Percentiles rank a stretch among this genome's conserved stretches.
Evolutionary conservation across 2,329 filamentous ascomycete genomes (phyloP).

Genomic region (Trichoderma lentiforme): DNA sequence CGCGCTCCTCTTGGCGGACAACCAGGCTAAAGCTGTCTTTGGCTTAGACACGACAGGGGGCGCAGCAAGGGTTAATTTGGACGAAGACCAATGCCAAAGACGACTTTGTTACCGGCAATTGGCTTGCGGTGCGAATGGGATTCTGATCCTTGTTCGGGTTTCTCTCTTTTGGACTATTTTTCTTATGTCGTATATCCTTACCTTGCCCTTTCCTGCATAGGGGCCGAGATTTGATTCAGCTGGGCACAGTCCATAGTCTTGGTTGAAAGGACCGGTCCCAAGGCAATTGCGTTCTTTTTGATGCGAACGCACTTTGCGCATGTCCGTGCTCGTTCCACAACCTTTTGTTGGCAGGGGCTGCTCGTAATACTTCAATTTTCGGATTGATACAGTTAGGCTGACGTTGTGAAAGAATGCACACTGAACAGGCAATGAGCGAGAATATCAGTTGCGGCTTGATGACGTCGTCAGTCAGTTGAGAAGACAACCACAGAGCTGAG

Average conservation of each 20-base stretch:
- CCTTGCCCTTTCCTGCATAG: neutral
- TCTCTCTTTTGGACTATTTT: neutral
- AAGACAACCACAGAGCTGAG: neutral
- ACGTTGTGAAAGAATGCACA: neutral
- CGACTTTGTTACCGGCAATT: neutral
- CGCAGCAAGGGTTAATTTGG: neutral
- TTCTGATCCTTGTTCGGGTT: neutral
- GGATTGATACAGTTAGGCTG: neutral
- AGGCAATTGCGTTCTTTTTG: neutral
- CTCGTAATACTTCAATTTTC: neutral
- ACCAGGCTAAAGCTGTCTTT: neutral
- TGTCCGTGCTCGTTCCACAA: neutral
- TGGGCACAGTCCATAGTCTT: neutral
- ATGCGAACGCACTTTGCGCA: neutral
- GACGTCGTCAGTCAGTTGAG: neutral
- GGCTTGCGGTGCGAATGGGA: neutral
- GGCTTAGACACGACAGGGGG: neutral
- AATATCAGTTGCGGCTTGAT: neutral
- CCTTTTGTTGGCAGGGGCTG: neutral
- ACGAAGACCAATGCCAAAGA: neutral
- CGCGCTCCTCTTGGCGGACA: neutral
- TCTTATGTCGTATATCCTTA: neutral
- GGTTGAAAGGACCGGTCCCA: neutral
- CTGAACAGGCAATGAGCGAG: neutral
- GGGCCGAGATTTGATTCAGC: neutral